Evolutionary conservation across 495 filamentous ascomycete genomes (phyloP).

Genomic region (Penicillium daleae): DNA sequence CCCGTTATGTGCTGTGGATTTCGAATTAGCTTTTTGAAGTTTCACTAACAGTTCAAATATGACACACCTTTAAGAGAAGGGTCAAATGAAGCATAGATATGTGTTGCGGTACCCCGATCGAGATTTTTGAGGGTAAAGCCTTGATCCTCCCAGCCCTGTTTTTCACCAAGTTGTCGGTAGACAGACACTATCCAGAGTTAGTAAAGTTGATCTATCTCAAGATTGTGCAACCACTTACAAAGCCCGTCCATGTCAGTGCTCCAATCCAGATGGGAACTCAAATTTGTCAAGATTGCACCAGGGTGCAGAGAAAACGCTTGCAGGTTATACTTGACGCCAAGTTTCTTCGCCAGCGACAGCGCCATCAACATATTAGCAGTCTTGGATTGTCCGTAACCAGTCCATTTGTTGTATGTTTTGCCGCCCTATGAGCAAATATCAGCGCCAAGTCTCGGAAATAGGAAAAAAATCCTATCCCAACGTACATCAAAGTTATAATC

Average conservation of each 20-base stretch:
- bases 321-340: slow-evolving; percentile 32
- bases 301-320: slow-evolving; percentile 49
- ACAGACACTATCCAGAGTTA: slow-evolving; percentile 11
- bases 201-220: neutral
- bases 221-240: slow-evolving; percentile 7
- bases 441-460: slow-evolving; percentile 20
- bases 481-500: slow-evolving; percentile 58
- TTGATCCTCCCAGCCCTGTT: slow-evolving; percentile 34
- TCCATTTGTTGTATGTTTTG: slow-evolving; percentile 52
- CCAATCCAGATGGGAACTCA: slow-evolving; percentile 35
- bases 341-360: slow-evolving; percentile 45
- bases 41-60: neutral
- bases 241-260: slow-evolving; percentile 23
- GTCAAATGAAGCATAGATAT: slow-evolving; percentile 61
- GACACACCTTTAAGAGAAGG: slow-evolving; percentile 49
- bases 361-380: slow-evolving; percentile 62
- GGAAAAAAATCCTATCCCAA: neutral
- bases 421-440: slow-evolving; percentile 41
- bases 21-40: neutral
- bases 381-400: slow-evolving; percentile 60
- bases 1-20: slow-evolving; percentile 35
- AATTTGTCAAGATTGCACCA: slow-evolving; percentile 40
- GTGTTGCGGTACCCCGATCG: slow-evolving; percentile 59
- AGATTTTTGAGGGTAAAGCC: slow-evolving; percentile 43
- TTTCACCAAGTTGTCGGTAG: slow-evolving; percentile 25